phyloP scores from a whole-genome alignment of 176 grass and related monocot genomes.

The Ananas comosus region DNA sequence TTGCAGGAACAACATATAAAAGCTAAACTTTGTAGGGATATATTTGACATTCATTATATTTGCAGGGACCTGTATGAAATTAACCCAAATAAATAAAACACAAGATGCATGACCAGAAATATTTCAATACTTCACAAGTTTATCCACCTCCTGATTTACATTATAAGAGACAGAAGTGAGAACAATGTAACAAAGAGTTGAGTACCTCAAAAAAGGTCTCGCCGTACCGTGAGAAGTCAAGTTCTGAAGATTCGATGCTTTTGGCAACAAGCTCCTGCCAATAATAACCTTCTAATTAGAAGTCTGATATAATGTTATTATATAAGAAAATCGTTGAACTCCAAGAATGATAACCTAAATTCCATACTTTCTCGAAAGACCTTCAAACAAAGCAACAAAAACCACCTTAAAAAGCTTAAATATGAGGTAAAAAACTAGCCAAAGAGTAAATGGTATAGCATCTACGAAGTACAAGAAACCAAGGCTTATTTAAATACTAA shows the following conservation, averaged over 20 bases:
- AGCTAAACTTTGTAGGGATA: too few species aligned
- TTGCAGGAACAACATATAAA: too few species aligned
- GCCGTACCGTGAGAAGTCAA: conserved; percentile 95
- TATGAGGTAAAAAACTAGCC: neutral
- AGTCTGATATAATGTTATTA: neutral
- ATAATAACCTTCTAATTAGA: conserved; percentile 5
- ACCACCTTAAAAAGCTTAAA: neutral
- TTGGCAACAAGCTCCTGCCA: conserved; percentile 89
- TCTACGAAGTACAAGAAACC: too few species aligned
- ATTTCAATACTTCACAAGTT: too few species aligned
- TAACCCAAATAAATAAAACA: too few species aligned
- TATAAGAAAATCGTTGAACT: neutral
- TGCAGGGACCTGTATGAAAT: too few species aligned
- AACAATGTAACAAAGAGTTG: neutral
- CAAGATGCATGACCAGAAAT: too few species aligned
- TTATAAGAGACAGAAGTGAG: too few species aligned
- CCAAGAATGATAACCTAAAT: neutral
- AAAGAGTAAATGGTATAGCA: neutral
- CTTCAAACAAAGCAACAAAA: neutral
- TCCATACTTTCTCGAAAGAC: neutral
- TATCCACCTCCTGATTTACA: too few species aligned
- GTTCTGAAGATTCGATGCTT: conserved; percentile 87
- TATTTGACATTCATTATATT: too few species aligned
- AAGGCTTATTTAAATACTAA: too few species aligned
- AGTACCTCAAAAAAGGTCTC: conserved; percentile 95